Evolutionary conservation across 306 rosid genomes (phyloP).

Genomic region (Pyrus communis): DNA sequence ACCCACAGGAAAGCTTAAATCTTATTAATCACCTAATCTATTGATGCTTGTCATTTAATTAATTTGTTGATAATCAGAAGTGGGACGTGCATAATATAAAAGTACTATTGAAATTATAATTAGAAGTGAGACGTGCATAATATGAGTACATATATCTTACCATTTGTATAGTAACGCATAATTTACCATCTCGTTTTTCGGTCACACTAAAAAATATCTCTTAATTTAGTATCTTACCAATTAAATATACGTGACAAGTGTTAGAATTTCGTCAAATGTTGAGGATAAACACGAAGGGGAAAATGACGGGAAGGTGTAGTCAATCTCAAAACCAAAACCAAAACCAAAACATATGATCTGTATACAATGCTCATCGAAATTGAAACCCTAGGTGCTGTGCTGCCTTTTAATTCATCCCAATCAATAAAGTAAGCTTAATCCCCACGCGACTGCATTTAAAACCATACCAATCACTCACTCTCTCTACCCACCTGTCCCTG

Average conservation of each 20-base stretch:
- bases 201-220: no score
- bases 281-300: background rate
- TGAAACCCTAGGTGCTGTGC: background rate
- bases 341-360: background rate
- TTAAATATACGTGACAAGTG: background rate
- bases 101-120: background rate
- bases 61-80: background rate
- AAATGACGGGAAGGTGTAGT: background rate
- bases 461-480: slow-evolving; percentile 1
- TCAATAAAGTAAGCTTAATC: background rate
- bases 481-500: background rate
- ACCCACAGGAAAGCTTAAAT: background rate
- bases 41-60: background rate
- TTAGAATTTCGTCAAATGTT: background rate
- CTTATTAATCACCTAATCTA: background rate
- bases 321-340: background rate
- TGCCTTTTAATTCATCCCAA: background rate
- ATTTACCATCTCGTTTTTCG: no score
- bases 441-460: slow-evolving; percentile 1
- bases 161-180: no score
- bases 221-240: no score
- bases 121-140: background rate
- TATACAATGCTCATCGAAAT: background rate
- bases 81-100: background rate
- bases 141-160: background rate